These are phyloP conservation scores for Botrytis medusae DNA, from an alignment of 2,329 filamentous ascomycete species.

Conservation along the genomic window DNA sequence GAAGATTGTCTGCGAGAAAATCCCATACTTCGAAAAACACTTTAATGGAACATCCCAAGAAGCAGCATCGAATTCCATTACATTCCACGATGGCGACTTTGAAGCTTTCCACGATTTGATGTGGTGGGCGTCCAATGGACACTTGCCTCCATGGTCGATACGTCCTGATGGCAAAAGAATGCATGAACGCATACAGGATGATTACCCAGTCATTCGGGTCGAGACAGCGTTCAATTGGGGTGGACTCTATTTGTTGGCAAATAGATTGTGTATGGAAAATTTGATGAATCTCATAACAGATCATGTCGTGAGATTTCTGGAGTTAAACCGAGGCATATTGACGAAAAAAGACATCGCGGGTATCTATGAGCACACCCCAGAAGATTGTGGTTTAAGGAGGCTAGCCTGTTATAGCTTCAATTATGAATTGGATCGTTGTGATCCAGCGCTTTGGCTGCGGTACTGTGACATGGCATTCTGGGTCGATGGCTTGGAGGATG, in stretches of 20 bases:
- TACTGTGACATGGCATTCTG: not conserved
- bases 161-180: not conserved
- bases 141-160: not conserved
- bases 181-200: not conserved
- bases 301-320: not conserved
- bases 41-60: not conserved
- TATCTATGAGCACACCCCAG: not conserved
- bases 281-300: constrained; percentile 1
- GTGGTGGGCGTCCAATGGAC: not conserved
- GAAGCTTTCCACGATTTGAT: not conserved
- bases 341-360: not conserved
- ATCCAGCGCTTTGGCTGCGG: not conserved
- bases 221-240: not conserved
- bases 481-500: not conserved
- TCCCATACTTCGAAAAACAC: not conserved
- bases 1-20: not conserved
- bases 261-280: not conserved
- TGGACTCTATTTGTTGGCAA: not conserved
- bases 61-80: not conserved
- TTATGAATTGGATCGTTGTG: not conserved
- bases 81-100: not conserved
- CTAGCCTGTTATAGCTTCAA: not conserved
- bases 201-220: not conserved
- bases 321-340: not conserved
- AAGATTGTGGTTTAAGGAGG: not conserved